These are phyloP conservation scores for Yarrowia sp. DNA, from an alignment of 805 yeast species.

Conservation along the genomic window DNA sequence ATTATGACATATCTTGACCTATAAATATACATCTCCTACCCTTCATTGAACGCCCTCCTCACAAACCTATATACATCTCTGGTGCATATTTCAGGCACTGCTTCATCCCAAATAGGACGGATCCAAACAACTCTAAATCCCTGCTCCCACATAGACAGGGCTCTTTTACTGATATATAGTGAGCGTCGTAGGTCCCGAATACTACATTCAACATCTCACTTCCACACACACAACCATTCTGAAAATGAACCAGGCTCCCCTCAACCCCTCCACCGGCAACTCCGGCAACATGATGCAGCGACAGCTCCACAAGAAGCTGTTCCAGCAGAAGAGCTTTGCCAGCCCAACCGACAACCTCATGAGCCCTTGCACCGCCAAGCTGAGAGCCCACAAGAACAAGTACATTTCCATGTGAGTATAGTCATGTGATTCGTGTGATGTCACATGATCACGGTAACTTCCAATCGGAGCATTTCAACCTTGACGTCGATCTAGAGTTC, in stretches of 20 bases:
- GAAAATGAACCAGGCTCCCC: slow-evolving; percentile 35
- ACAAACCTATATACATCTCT: not conserved
- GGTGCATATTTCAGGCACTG: slow-evolving; percentile 1
- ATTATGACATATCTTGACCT: too few species aligned
- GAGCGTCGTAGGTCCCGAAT: not conserved
- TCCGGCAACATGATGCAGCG: slow-evolving; percentile 38
- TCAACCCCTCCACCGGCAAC: slow-evolving; percentile 34
- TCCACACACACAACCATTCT: not conserved
- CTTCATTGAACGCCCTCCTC: too few species aligned
- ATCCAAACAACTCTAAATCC: slow-evolving; percentile 17
- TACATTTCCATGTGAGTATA: slow-evolving; percentile 51
- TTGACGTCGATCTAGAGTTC: too few species aligned
- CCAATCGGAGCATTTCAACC: too few species aligned
- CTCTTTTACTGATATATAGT: slow-evolving; percentile 22
- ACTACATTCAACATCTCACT: not conserved
- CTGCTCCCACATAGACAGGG: slow-evolving; percentile 13
- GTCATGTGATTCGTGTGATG: not conserved
- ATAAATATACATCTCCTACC: too few species aligned
- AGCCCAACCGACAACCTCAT: slow-evolving; percentile 66
- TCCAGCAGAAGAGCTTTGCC: slow-evolving; percentile 47
- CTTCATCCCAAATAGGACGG: slow-evolving; percentile 7
- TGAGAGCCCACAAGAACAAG: slow-evolving; percentile 58
- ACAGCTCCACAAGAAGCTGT: slow-evolving; percentile 32
- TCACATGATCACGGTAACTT: too few species aligned
- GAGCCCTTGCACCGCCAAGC: slow-evolving; percentile 65